Evolutionary conservation across 176 grass and related monocot genomes (phyloP).

Genomic region (Paspalum notatum): DNA sequence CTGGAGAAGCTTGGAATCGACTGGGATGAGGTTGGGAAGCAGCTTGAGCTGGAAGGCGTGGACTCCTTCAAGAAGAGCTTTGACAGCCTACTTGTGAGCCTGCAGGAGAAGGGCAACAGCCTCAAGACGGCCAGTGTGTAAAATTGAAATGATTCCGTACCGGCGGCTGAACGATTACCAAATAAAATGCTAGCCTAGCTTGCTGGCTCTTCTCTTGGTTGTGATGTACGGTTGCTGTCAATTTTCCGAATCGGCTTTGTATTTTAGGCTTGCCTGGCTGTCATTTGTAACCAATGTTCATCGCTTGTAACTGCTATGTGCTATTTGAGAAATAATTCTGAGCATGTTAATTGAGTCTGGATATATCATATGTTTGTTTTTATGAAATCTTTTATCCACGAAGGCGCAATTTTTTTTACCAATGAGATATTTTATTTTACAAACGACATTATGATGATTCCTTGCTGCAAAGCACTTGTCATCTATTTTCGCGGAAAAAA

Average conservation of each 20-base stretch:
- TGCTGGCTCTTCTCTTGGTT: slow-evolving; percentile 35
- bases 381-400: background rate
- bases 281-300: slow-evolving; percentile 41
- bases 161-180: slow-evolving; percentile 27
- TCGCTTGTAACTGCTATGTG: slow-evolving; percentile 43
- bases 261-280: slow-evolving; percentile 29
- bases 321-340: slow-evolving; percentile 5
- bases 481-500: too few species aligned
- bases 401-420: background rate
- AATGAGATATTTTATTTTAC: background rate
- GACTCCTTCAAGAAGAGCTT: slow-evolving; percentile 97
- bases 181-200: slow-evolving; percentile 49
- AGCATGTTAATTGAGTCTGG: slow-evolving; percentile 1
- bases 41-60: slow-evolving; percentile 87
- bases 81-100: slow-evolving; percentile 80
- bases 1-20: slow-evolving; percentile 90
- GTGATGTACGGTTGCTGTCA: slow-evolving; percentile 18
- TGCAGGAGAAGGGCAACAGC: slow-evolving; percentile 81
- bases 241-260: slow-evolving; percentile 49
- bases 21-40: slow-evolving; percentile 80
- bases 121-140: slow-evolving; percentile 68
- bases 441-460: background rate
- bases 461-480: too few species aligned
- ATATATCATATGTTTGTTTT: background rate
- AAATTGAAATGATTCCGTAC: slow-evolving; percentile 23